Base-by-base conservation (phyloP, 495 filamentous ascomycete species). In the Jackrogersella multiformis region DNA sequence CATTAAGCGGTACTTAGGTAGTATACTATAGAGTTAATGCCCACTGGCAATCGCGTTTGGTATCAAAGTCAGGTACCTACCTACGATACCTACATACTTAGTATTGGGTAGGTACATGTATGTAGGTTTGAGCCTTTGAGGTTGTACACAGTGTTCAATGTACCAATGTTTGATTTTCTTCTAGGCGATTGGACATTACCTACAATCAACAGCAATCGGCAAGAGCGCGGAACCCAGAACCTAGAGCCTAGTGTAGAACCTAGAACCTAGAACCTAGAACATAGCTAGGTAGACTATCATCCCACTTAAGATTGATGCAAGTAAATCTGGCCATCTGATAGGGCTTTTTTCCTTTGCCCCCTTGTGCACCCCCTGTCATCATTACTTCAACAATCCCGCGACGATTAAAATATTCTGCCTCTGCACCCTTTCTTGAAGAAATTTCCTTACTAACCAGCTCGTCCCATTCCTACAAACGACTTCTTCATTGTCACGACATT, bases 261-360 rank as follows among this genome's bases (percentile, higher is more conserved):
- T 28, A 54, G 26, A 49, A 8, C 23, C 44, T 21, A 24, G 42
- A 23, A n/a, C n/a, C 20, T 12, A 20, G 48, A n/a, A n/a, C n/a
- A n/a, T n/a, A n/a, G n/a, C n/a, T n/a, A n/a, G n/a, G n/a, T n/a
- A n/a, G n/a, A n/a, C n/a, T n/a, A n/a, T n/a, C n/a, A n/a, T 38
- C 42, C 66, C 59, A 59, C 66, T 16, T 42, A 32, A 53, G 56
- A 56, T 51, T 53, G 56, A 64, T 70, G 67, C 52, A 62, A 55
- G 56, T 13, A 18, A 51, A 68, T 68, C 58, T 62, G 53, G 24
- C 51, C 66, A 69, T 68, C 59, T 69, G 60, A 64, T 69, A 69
- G 61, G 55, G 51, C 52, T 60, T 69, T 69, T 51, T 26, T 12
- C 35, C 30, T 39, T 61, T 42, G 49, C 56, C 61, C 51, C 60